These are phyloP conservation scores for Gossypium davidsonii DNA, from an alignment of 441 rosid genomes.

Conservation along the genomic window DNA sequence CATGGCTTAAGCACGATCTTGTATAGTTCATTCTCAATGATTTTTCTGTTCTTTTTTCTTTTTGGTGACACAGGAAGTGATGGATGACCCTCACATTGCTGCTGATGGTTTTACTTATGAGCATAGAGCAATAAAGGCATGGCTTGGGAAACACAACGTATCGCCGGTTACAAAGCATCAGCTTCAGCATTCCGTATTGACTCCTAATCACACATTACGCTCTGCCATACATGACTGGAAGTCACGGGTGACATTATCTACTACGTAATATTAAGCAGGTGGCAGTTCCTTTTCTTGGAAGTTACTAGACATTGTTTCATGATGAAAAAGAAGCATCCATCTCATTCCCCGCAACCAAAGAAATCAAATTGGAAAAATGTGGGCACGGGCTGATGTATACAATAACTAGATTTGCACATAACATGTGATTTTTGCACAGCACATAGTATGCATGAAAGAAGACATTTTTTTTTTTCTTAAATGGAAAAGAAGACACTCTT, in stretches of 20 bases:
- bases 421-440: background rate
- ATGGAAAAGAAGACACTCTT: background rate
- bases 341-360: background rate
- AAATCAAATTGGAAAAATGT: background rate
- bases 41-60: background rate
- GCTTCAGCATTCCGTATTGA: slow-evolving; percentile 38
- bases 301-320: background rate
- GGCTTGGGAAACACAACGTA: slow-evolving; percentile 61
- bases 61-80: slow-evolving; percentile 52
- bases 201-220: slow-evolving; percentile 58
- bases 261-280: background rate
- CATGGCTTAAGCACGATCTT: background rate
- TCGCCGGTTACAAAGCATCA: slow-evolving; percentile 67
- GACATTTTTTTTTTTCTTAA: background rate
- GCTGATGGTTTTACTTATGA: slow-evolving; percentile 87
- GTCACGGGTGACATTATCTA: slow-evolving; percentile 36
- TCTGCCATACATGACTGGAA: slow-evolving; percentile 79
- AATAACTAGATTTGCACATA: background rate
- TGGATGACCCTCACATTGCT: slow-evolving; percentile 80
- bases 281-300: background rate
- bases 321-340: background rate
- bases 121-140: slow-evolving; percentile 62
- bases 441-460: background rate
- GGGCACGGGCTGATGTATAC: background rate
- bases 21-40: background rate